Conservation (phyloP, 225 moss, liverwort and hornwort species). For the Pleurozium schreberi region DNA sequence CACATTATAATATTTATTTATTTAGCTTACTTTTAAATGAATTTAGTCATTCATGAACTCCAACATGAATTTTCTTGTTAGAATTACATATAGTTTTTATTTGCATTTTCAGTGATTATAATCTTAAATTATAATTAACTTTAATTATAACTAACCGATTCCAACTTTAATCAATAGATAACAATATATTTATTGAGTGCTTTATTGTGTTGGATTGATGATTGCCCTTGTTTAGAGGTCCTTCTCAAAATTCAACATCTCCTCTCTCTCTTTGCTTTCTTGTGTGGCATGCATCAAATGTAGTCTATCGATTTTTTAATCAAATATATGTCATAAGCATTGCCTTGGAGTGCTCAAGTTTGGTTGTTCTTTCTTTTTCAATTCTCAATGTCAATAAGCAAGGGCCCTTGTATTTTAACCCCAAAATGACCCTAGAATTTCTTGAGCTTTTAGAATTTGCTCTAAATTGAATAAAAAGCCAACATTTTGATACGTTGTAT, state of each 20-base stretch:
- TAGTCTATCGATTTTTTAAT: background rate
- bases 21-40: background rate
- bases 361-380: no score
- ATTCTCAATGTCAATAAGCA: background rate
- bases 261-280: accelerated
- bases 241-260: background rate
- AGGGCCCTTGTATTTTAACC: background rate
- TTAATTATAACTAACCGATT: no score
- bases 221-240: background rate
- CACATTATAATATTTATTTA: background rate
- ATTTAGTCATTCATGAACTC: accelerated
- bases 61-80: accelerated
- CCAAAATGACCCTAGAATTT: no score
- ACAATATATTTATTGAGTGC: no score
- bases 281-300: background rate
- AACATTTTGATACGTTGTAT: no score
- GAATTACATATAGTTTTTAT: background rate
- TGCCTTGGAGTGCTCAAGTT: background rate
- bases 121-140: background rate
- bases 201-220: background rate
- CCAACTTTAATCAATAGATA: no score
- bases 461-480: no score
- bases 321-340: background rate
- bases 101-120: background rate
- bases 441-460: no score